Evolutionary conservation across 352 stramenopile genomes (phyloP), one percentile per base, ranked within the genome.

Genomic region (Globisporangium splendens): DNA sequence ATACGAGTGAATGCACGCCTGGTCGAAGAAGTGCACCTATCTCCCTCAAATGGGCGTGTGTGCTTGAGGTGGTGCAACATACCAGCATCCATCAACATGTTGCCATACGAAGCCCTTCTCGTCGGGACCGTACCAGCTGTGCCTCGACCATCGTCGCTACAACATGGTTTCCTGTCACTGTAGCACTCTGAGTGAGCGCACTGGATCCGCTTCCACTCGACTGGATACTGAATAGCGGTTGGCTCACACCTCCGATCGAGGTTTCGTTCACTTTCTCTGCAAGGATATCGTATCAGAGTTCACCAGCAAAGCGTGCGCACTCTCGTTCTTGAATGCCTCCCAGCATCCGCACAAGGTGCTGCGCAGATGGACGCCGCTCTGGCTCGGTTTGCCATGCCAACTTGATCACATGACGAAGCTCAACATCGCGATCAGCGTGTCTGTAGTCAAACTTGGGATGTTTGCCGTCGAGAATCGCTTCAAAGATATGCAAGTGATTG

Each of bases 401-500:
- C 44, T 84, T 68, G 18, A 88, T 71, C 46, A 88, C 56, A 12
- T 59, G 57, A 6, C 72, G 70, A 2, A 88, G 68, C 1, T 56
- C 61, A 2, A 67, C 56, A 24, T 83, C 28, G 28, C 62, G 2
- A 85, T 22, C 10, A 65, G 61, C 4, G 47, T 43, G 48, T 35
- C 28, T 35, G 28, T 35, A 35, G 10, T 75, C 69, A n/a, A 85
- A 21, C 39, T 75, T 54, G 14, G 78, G 78, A 3, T 76, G 76
- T 11, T 83, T 54, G 17, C 78, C 76, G 38, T 77, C 72, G 5
- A 77, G 64, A 3, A 88, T 73, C 22, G 70, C 38, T 38, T 83
- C 61, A 42, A 86, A 86, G n/a, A 88, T 56, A 13, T 74, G 65
- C 41, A 86, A 78, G 65, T 88, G 73, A 59, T 88, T 86, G 43